phyloP scores from a whole-genome alignment of 2,329 filamentous ascomycete genomes.

The Ophidiomyces ophidiicola region DNA sequence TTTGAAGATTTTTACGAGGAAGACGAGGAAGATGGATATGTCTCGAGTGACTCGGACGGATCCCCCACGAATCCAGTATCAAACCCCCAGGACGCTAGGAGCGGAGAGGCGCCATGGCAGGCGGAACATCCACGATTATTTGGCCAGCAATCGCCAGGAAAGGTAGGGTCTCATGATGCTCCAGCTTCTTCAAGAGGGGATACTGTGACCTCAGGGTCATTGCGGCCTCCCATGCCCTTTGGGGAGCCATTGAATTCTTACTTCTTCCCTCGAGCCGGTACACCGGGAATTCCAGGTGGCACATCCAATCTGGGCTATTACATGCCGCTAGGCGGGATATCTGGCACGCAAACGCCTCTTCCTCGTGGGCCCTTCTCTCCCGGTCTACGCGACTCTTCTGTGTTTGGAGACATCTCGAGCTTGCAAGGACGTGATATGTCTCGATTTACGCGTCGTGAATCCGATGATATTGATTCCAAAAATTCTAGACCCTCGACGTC shows the following conservation, averaged over 20 bases:
- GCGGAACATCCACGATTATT: constrained; percentile 6
- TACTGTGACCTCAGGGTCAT: constrained; percentile 20
- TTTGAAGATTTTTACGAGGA: constrained; percentile 93
- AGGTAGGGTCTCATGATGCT: constrained; percentile 21
- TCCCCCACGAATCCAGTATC: constrained; percentile 5
- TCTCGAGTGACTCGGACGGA: constrained; percentile 28
- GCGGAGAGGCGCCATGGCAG: constrained; percentile 11
- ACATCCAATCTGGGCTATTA: constrained; percentile 37
- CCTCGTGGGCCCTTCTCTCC: constrained; percentile 33
- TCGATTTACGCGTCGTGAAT: constrained; percentile 17
- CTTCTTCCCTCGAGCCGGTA: constrained; percentile 35
- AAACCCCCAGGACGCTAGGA: not conserved
- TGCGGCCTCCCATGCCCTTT: constrained; percentile 27
- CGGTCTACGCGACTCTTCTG: constrained; percentile 14
- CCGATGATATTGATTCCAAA: constrained; percentile 26
- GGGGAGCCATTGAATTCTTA: constrained; percentile 31
- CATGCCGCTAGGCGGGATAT: constrained; percentile 37
- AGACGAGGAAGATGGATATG: constrained; percentile 39
- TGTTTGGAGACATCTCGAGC: not conserved
- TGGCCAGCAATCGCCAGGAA: constrained; percentile 19
- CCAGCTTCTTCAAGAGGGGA: constrained; percentile 23
- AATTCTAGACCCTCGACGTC: constrained; percentile 35
- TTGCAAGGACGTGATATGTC: not conserved
- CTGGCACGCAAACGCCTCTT: constrained; percentile 38
- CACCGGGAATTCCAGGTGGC: constrained; percentile 38